Evolutionary conservation across 2,329 filamentous ascomycete species (phyloP).

Genomic region (Proliferodiscus dingleyae): DNA sequence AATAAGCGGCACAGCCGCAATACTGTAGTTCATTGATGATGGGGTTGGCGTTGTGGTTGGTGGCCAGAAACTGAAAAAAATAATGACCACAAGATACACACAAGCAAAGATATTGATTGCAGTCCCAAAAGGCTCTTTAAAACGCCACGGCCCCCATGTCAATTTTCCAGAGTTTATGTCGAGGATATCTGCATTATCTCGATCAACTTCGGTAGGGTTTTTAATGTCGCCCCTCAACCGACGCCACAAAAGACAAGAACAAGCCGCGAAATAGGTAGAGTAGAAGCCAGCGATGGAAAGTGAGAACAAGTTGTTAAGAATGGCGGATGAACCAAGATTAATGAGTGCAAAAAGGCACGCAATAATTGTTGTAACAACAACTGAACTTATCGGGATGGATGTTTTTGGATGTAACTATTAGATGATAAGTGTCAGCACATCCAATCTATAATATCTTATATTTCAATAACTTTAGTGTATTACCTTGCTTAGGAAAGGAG

Average conservation of each 20-base stretch:
- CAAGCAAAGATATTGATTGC: slow-evolving; percentile 38
- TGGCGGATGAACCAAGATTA: slow-evolving; percentile 45
- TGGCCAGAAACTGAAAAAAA: slow-evolving; percentile 47
- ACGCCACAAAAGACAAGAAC: slow-evolving; percentile 19
- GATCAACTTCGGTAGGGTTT: background rate
- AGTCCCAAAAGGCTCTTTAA: slow-evolving; percentile 35
- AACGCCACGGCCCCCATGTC: slow-evolving; percentile 8
- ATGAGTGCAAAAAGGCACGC: slow-evolving; percentile 31
- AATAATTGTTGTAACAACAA: slow-evolving; percentile 11
- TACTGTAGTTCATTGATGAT: slow-evolving; percentile 42
- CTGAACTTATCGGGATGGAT: slow-evolving; percentile 36
- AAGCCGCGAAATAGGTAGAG: slow-evolving; percentile 42
- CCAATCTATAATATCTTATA: too few relatives aligned
- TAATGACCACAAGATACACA: slow-evolving; percentile 39
- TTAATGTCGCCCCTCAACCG: slow-evolving; percentile 3
- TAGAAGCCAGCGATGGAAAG: slow-evolving; percentile 45
- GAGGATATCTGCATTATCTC: background rate
- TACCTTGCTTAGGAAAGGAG: slow-evolving; percentile 30
- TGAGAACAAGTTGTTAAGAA: slow-evolving; percentile 47
- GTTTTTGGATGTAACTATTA: slow-evolving; percentile 3
- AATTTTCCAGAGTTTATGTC: background rate
- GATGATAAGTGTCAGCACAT: background rate
- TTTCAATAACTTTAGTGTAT: background rate
- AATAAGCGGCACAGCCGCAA: slow-evolving; percentile 7
- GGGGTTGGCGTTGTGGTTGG: slow-evolving; percentile 32